These are phyloP conservation scores for Triticum turgidum DNA, from an alignment of 176 grass and related monocot species.

Conservation along the genomic window DNA sequence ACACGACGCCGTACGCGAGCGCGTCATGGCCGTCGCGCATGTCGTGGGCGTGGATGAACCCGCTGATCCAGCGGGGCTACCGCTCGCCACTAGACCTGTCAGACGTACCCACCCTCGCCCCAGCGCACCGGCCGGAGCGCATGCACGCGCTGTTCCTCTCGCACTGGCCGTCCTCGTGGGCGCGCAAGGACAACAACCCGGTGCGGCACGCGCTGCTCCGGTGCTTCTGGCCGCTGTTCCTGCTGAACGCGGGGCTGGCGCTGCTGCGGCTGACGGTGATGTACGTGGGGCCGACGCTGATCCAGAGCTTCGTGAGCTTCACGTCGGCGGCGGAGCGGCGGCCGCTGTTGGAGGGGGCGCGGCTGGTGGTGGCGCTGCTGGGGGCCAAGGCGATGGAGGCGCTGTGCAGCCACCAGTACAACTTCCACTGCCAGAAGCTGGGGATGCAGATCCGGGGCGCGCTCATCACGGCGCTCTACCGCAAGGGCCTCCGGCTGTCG, in stretches of 20 bases:
- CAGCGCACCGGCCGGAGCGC: constrained; percentile 59
- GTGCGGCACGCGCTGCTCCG: constrained; percentile 63
- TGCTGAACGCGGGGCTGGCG: constrained; percentile 60
- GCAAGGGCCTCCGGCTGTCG: constrained; percentile 75
- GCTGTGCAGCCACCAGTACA: constrained; percentile 86
- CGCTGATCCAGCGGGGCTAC: constrained; percentile 65
- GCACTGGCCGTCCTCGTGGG: constrained; percentile 54
- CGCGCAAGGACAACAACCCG: constrained; percentile 46
- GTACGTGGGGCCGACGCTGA: constrained; percentile 85
- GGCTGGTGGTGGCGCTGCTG: constrained; percentile 62
- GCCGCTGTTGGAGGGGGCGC: constrained; percentile 31
- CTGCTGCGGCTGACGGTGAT: constrained; percentile 65
- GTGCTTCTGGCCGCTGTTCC: constrained; percentile 74
- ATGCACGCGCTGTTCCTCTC: constrained; percentile 65
- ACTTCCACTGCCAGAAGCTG: constrained; percentile 96
- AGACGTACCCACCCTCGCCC: constrained; percentile 65
- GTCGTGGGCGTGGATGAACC: constrained; percentile 93
- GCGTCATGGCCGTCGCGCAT: constrained; percentile 52
- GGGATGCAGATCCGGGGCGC: constrained; percentile 90
- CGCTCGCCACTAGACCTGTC: constrained; percentile 43
- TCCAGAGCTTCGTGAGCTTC: constrained; percentile 81
- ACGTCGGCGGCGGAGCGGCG: constrained; percentile 12
- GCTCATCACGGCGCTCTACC: constrained; percentile 86
- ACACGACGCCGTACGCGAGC: constrained; percentile 57
- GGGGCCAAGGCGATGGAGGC: constrained; percentile 75